phyloP scores from a whole-genome alignment of 164 flowering plant species.

The Dillenia turbinata region DNA sequence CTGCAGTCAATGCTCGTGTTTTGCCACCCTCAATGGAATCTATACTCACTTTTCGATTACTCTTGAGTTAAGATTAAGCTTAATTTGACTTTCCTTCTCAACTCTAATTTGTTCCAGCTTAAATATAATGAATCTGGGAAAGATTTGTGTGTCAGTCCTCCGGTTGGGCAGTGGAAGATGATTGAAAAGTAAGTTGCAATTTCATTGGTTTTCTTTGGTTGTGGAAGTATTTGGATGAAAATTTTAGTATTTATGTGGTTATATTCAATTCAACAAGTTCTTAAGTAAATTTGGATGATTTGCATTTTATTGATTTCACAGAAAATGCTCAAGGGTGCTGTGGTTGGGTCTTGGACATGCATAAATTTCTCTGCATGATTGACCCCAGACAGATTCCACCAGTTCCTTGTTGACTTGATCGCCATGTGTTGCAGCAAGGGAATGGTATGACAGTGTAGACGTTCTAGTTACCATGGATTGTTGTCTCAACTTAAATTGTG shows the following conservation, averaged over 20 bases:
- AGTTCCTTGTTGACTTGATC: slow-evolving; percentile 41
- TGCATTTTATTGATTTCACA: not conserved
- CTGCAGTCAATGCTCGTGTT: slow-evolving; percentile 64
- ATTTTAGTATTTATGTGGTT: not conserved
- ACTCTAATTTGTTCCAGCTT: slow-evolving; percentile 39
- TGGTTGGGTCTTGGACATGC: slow-evolving; percentile 53
- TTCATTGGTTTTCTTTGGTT: not conserved
- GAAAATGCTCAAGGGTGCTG: slow-evolving; percentile 16
- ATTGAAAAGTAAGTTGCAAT: slow-evolving; percentile 49
- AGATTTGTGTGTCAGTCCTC: slow-evolving; percentile 44
- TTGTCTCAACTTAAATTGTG: not conserved
- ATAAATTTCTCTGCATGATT: slow-evolving; percentile 40
- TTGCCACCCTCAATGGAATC: slow-evolving; percentile 69
- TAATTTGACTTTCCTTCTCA: not conserved
- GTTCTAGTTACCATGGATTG: not conserved
- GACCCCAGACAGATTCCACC: slow-evolving; percentile 1
- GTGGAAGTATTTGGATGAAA: not conserved
- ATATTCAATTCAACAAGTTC: not conserved
- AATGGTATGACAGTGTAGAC: slow-evolving; percentile 44
- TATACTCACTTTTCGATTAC: not conserved
- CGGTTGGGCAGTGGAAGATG: slow-evolving; percentile 94
- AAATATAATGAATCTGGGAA: slow-evolving; percentile 59
- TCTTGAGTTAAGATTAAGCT: too few relatives aligned
- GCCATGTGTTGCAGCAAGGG: slow-evolving; percentile 66
- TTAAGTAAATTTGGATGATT: not conserved